phyloP scores from a whole-genome alignment of 805 yeast genomes.

The Nematodospora valgi region DNA sequence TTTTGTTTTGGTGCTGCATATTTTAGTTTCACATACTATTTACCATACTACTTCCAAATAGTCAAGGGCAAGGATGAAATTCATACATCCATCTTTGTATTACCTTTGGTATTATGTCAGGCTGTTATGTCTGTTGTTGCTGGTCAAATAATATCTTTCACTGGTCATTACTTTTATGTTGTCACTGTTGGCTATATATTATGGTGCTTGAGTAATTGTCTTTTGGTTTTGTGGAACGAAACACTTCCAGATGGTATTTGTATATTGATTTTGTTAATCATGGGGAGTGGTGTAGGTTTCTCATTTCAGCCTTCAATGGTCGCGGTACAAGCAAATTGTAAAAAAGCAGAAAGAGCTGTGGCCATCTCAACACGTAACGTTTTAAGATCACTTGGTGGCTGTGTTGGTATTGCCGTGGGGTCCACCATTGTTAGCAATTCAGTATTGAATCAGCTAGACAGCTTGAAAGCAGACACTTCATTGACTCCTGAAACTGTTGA shows the following conservation, averaged over 20 bases:
- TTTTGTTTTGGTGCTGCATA: slow-evolving; percentile 25
- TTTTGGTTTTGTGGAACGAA: slow-evolving; percentile 24
- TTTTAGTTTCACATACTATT: slow-evolving; percentile 36
- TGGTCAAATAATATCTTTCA: slow-evolving; percentile 27
- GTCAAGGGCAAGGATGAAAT: slow-evolving; percentile 28
- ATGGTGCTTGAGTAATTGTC: slow-evolving; percentile 43
- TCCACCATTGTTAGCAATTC: slow-evolving; percentile 38
- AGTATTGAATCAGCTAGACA: slow-evolving; percentile 19
- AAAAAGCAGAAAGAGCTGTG: slow-evolving; percentile 52
- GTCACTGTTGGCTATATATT: slow-evolving; percentile 23
- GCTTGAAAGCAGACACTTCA: background rate
- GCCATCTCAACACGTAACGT: slow-evolving; percentile 58
- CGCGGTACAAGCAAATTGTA: slow-evolving; percentile 46
- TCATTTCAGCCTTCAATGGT: slow-evolving; percentile 35
- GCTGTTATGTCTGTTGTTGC: slow-evolving; percentile 28
- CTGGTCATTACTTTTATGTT: slow-evolving; percentile 28
- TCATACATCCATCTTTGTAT: slow-evolving; percentile 29
- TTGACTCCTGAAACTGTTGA: slow-evolving; percentile 15
- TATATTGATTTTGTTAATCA: slow-evolving; percentile 31
- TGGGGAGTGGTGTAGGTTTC: slow-evolving; percentile 34
- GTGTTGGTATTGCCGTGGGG: slow-evolving; percentile 51
- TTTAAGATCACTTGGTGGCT: slow-evolving; percentile 55
- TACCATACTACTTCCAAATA: slow-evolving; percentile 20
- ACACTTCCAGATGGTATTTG: slow-evolving; percentile 19
- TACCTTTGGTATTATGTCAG: slow-evolving; percentile 33